Percentiles rank a stretch among this genome's conserved stretches.
These are phyloP conservation scores for Haplographium delicatum DNA, from an alignment of 495 filamentous ascomycete genomes.

Conservation along the genomic window DNA sequence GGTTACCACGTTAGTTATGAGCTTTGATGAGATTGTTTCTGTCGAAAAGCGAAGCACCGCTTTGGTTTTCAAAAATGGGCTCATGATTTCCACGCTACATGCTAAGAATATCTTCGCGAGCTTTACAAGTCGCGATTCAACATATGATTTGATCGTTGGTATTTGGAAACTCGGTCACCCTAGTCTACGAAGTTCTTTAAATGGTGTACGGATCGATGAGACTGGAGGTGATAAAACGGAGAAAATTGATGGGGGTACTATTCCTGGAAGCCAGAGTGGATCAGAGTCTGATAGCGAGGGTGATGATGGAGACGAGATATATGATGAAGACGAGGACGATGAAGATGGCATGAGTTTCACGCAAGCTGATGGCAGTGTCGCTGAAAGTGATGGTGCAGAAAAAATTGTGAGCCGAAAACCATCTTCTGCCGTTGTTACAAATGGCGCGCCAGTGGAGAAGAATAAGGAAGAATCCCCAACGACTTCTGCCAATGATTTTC, in stretches of 20 bases:
- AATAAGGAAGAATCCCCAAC: constrained; percentile 48
- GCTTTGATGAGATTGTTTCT: constrained; percentile 94
- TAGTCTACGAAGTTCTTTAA: constrained; percentile 77
- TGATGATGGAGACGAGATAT: constrained; percentile 63
- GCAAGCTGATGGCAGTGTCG: constrained; percentile 55
- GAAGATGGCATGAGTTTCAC: constrained; percentile 48
- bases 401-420: constrained; percentile 58
- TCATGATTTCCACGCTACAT: constrained; percentile 93
- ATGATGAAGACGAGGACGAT: constrained; percentile 71
- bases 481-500: constrained; percentile 63
- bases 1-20: constrained; percentile 95
- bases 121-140: constrained; percentile 88
- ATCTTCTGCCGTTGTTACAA: constrained; percentile 53
- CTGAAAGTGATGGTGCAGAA: constrained; percentile 56
- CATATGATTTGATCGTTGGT: constrained; percentile 92
- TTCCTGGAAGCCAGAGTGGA: constrained; percentile 35
- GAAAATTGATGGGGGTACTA: constrained; percentile 56
- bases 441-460: constrained; percentile 44
- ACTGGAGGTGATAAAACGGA: constrained; percentile 84
- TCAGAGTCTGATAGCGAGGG: constrained; percentile 58
- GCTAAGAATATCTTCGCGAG: constrained; percentile 94
- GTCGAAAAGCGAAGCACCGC: constrained; percentile 97
- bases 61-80: constrained; percentile 93
- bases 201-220: constrained; percentile 75
- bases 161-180: constrained; percentile 98